phyloP scores from a whole-genome alignment of 2,329 filamentous ascomycete genomes.

The Paecilomyces sp. region DNA sequence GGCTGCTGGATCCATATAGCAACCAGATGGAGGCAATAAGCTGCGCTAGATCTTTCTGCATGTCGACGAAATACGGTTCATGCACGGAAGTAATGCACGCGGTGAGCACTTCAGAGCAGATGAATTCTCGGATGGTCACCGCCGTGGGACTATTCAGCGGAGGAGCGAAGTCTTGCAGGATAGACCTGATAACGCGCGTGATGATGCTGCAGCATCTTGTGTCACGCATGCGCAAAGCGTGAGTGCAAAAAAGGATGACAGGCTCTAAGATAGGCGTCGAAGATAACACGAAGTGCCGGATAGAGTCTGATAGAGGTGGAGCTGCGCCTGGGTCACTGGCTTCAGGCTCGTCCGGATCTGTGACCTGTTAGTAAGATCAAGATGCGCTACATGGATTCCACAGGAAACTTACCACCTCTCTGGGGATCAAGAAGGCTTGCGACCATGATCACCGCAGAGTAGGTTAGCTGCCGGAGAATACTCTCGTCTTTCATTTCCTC shows the following conservation, averaged over 20 bases:
- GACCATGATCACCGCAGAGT: conserved; percentile 86
- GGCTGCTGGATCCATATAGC: conserved; percentile 62
- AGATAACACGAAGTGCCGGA: conserved; percentile 76
- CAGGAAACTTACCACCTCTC: conserved; percentile 47
- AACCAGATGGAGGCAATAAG: conserved; percentile 81
- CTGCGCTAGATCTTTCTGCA: conserved; percentile 83
- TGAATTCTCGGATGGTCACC: conserved; percentile 75
- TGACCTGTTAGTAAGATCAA: conserved; percentile 5
- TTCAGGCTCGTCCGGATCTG: conserved; percentile 30
- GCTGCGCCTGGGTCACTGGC: conserved; percentile 23
- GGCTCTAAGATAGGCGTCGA: conserved; percentile 75
- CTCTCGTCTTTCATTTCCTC: conserved; percentile 99
- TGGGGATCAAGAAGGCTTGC: conserved; percentile 77
- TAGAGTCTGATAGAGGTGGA: conserved; percentile 46
- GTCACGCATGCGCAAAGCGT: conserved; percentile 83
- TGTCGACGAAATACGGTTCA: conserved; percentile 93
- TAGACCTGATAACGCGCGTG: conserved; percentile 74
- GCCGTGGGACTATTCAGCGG: conserved; percentile 44
- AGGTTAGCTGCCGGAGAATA: conserved; percentile 85
- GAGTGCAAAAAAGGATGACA: conserved; percentile 83
- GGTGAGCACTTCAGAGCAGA: conserved; percentile 80
- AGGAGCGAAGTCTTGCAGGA: conserved; percentile 69
- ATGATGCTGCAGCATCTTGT: conserved; percentile 81
- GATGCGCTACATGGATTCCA: not conserved
- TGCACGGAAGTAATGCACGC: conserved; percentile 85